Evolutionary conservation across 768 basidiomycete genomes (phyloP), one percentile per base, ranked within the genome.

Genomic region (Mrakia blollopis): DNA sequence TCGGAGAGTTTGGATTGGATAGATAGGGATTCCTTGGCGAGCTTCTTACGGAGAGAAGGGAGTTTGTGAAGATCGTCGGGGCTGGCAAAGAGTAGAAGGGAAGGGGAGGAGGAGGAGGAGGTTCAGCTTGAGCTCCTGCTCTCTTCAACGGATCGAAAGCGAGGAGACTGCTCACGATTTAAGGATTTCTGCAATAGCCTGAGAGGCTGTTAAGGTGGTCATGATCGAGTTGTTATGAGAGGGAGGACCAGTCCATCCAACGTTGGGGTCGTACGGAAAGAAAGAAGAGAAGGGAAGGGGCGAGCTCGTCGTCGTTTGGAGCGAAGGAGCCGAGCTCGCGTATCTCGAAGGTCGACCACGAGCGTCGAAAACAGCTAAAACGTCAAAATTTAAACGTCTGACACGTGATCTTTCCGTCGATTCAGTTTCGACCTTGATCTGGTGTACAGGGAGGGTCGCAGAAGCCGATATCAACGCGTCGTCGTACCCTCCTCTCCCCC

Each of bases 11-110:
- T 88, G 5, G 91, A 90, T 81, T 97, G 93, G 78, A 98, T 92
- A 13, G 93, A 92, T 0, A 93, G 90, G 84, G 97, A 96, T 84
- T 98, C 96, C 84, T 98, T 98, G 84, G 94, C 91, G 62, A 98
- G 88, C 81, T 95, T 95, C 86, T 95, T 96, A 79, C 93, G 89
- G 82, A 93, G 93, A 0, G 93, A 89, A 1, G 89, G 87, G 47
- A 98, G 89, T 84, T 97, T 97, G 79, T 89, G 85, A 74, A 98
- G 91, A 84, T 97, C 95, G 81, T 72, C 71, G 5, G 71, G 71
- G 3, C 71, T 72, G 35, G 14, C 9, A 7, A 9, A 41, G 23
- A 3, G 18, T 9, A 37, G 25, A 8, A n/a, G 30, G 21, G 35
- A 32, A 35, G 47, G 50, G 35, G 37, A 28, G n/a, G 35, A 25